Percentiles rank a stretch among this genome's conserved stretches.
These are phyloP conservation scores for Saussurea involucrata DNA, from an alignment of 129 eudicot genomes.

Conservation along the genomic window DNA sequence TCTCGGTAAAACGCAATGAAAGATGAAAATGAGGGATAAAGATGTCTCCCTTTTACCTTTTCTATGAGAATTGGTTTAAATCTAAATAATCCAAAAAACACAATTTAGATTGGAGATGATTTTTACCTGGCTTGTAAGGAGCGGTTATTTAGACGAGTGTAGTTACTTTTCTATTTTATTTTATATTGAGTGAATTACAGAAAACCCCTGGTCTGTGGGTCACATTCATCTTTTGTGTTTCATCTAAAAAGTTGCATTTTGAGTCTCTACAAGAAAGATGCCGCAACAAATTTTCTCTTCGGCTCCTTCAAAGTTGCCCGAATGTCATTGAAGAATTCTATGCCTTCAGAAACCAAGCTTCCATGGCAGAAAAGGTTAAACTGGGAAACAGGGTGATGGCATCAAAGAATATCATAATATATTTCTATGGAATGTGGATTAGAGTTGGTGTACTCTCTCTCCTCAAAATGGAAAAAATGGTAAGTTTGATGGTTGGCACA, in stretches of 20 bases:
- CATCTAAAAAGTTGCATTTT: not conserved
- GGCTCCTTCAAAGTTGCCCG: not conserved
- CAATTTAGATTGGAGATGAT: not conserved
- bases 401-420: not conserved
- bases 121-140: slow-evolving; percentile 11
- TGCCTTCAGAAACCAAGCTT: not conserved
- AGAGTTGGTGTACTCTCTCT: not conserved
- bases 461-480: not conserved
- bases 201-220: not conserved
- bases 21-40: not conserved
- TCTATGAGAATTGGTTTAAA: not conserved
- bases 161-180: not conserved
- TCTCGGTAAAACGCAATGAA: not conserved
- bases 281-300: not conserved
- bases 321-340: not conserved
- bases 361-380: not conserved
- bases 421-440: not conserved
- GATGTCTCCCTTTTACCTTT: not conserved
- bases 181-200: not conserved
- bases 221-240: not conserved
- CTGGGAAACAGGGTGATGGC: not conserved
- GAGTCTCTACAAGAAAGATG: not conserved
- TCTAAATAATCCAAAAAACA: not conserved
- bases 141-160: not conserved
- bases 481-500: not conserved